Conservation (phyloP, 1,139 yeast genomes). For the Blastobotrys proliferans region DNA sequence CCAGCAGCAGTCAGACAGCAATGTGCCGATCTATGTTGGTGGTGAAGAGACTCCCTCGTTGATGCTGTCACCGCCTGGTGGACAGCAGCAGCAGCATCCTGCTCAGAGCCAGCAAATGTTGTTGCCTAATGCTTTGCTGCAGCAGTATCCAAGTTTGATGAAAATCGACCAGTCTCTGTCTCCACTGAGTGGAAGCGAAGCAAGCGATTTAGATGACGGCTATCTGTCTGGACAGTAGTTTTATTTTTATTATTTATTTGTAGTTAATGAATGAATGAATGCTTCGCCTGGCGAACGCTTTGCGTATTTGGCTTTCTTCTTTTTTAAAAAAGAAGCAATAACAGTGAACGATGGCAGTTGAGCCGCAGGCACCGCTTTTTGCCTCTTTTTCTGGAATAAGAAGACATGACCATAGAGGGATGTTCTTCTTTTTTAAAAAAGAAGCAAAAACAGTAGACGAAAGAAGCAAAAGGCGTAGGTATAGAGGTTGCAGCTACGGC, state of each 20-base stretch:
- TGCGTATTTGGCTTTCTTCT: no score
- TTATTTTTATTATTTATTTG: not conserved
- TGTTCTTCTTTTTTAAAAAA: no score
- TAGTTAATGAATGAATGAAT: not conserved
- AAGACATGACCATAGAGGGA: no score
- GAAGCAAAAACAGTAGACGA: no score
- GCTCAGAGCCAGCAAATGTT: constrained; percentile 7
- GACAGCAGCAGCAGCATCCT: constrained; percentile 1
- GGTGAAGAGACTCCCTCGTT: constrained; percentile 24
- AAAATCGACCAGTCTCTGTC: constrained; percentile 14
- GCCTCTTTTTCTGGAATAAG: no score
- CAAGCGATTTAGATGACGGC: constrained; percentile 17
- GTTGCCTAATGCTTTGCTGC: constrained; percentile 23
- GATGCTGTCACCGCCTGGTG: constrained; percentile 23
- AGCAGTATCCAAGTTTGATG: constrained; percentile 25
- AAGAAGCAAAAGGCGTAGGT: no score
- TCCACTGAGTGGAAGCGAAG: constrained; percentile 14
- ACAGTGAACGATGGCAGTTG: no score
- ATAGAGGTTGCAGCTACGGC: no score
- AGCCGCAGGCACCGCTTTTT: no score
- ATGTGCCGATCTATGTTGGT: constrained; percentile 18
- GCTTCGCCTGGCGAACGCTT: not conserved
- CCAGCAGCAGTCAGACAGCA: not conserved
- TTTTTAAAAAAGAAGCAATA: no score
- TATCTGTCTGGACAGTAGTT: constrained; percentile 5